A percentile compares a stretch with the other conserved stretches of the same genome.
Evolutionary conservation across 208 protist species (phyloP).

Genomic region (Phytomonas serpens): DNA sequence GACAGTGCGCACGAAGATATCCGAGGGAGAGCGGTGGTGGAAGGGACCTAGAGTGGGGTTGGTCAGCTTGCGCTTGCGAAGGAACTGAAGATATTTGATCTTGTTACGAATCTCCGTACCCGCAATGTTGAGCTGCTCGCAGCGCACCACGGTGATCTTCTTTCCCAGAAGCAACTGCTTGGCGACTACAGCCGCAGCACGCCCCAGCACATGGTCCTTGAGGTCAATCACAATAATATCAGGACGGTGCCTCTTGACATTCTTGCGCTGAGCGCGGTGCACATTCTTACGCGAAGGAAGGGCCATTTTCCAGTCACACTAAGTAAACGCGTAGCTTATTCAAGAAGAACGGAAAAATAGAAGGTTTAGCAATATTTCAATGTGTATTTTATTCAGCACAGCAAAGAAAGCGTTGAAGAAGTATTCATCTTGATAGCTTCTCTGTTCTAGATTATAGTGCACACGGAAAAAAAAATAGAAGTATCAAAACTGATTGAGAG

Average conservation of each 20-base stretch:
- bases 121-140: constrained; percentile 95
- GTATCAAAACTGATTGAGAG: neutral
- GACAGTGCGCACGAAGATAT: constrained; percentile 94
- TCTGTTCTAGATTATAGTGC: neutral
- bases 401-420: neutral
- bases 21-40: constrained; percentile 96
- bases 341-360: neutral
- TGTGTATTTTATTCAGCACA: neutral
- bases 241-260: constrained; percentile 70
- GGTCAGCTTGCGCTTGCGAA: constrained; percentile 95
- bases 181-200: constrained; percentile 95
- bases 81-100: constrained; percentile 90
- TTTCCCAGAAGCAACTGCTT: constrained; percentile 97
- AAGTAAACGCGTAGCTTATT: neutral
- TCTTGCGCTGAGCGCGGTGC: constrained; percentile 60
- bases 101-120: constrained; percentile 98
- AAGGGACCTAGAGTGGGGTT: constrained; percentile 97
- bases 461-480: neutral
- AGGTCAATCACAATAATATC: constrained; percentile 95
- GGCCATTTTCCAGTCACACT: constrained; percentile 26
- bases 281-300: constrained; percentile 57
- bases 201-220: constrained; percentile 96
- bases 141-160: constrained; percentile 95
- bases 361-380: neutral
- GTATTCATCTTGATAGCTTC: neutral